Evolutionary conservation across 306 rosid species (phyloP), one percentile per base, ranked within the genome.

Genomic region (Malus fusca): DNA sequence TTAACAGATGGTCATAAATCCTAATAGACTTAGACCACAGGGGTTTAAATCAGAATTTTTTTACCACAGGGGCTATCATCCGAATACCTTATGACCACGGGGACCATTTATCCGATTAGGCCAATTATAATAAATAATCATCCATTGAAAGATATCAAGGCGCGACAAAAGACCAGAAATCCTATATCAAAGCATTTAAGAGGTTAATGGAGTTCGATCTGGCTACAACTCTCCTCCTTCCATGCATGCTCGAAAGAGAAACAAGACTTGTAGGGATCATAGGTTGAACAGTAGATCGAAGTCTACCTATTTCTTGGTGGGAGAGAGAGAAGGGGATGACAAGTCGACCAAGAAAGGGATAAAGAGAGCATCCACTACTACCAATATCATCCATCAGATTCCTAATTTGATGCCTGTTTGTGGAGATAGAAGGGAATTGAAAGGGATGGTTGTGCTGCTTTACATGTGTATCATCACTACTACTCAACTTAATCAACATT

Each of bases 361-460:
- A 91, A 91, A 89, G 90, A 37, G 42, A 74, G 28, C 69, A 48
- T 71, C 86, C 92, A 91, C 92, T 86, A 82, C 64, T 81, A 72
- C 80, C 74, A 53, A 71, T 72, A 56, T 17, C 53, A 48, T 48
- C 55, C 19, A 48, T 48, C 74, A 72, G 63, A 81, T 88, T 87
- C 91, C 77, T 30, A 48, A 65, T 78, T 83, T 60, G 87, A 86
- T 80, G 84, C 88, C 68, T 55, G 35, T 22, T 66, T 70, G 15
- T 28, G 26, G n/a, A 52, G 33, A 66, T 80, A 75, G 68, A 79
- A 71, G 78, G 77, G 21, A 56, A 28, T 72, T 71, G 66, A 18
- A 48, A 75, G 58, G 64, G 23, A 17, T n/a, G 75, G 72, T 64
- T 33, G 80, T 65, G 56, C 73, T 33, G 23, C 19, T 60, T 56